Conservation (phyloP, 2,329 filamentous ascomycete species). For the Lasiodiplodia sp. region DNA sequence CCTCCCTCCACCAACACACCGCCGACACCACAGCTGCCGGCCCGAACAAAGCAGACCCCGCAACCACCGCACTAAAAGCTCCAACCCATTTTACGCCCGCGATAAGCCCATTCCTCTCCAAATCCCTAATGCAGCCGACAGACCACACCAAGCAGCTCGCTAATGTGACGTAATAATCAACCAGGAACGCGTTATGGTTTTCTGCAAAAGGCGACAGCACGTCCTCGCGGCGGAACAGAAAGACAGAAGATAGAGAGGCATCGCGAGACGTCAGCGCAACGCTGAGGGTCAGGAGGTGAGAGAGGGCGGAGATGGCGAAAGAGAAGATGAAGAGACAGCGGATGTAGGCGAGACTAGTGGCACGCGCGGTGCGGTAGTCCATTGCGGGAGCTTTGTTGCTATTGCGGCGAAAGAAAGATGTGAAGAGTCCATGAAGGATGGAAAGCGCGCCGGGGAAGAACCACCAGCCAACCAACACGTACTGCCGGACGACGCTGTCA, state of each 20-base stretch:
- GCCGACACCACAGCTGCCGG: neutral
- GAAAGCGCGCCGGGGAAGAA: neutral
- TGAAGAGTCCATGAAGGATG: neutral
- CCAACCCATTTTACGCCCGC: neutral
- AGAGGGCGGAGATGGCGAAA: neutral
- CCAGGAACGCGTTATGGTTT: neutral
- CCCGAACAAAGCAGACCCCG: neutral
- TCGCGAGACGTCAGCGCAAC: neutral
- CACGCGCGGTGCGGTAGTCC: neutral
- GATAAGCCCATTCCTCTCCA: neutral
- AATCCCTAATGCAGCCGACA: neutral
- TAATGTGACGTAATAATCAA: neutral
- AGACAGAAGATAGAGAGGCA: neutral
- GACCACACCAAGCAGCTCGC: neutral
- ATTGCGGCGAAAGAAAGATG: neutral
- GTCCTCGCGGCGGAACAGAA: neutral
- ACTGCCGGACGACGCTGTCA: neutral
- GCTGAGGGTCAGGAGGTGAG: neutral
- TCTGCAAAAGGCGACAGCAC: neutral
- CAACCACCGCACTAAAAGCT: neutral
- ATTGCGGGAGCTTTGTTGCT: neutral
- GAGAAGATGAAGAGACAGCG: neutral
- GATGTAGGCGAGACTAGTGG: neutral
- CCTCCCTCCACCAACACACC: neutral
- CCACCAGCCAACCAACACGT: neutral